Evolutionary conservation across 352 stramenopile species (phyloP).

Genomic region (Vaucheria bursata): DNA sequence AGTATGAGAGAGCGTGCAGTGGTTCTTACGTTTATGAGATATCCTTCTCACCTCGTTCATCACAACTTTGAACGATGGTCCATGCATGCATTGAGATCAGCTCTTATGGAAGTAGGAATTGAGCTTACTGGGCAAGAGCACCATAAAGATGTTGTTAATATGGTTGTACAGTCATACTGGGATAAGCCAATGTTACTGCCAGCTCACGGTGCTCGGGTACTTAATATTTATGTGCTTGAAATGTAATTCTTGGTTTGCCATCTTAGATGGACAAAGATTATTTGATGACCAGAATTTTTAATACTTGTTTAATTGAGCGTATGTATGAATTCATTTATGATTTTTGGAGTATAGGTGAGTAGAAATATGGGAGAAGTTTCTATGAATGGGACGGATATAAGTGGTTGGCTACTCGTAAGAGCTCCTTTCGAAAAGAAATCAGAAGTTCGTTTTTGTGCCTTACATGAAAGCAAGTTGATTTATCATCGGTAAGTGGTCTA

Average conservation of each 20-base stretch:
- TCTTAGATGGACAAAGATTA: neutral
- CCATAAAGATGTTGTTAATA: conserved; percentile 33
- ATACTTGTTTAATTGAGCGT: neutral
- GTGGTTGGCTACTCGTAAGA: conserved; percentile 43
- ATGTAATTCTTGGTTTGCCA: neutral
- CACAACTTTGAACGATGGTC: conserved; percentile 41
- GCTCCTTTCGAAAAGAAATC: conserved; percentile 16
- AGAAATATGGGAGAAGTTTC: conserved; percentile 11
- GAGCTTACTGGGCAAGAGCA: conserved; percentile 34
- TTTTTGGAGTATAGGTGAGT: neutral
- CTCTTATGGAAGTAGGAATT: conserved; percentile 27
- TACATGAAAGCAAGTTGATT: conserved; percentile 41
- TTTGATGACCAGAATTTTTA: neutral
- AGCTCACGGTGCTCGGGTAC: conserved; percentile 18
- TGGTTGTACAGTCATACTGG: conserved; percentile 31
- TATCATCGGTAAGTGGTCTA: conserved; percentile 25
- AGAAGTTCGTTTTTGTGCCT: conserved; percentile 36
- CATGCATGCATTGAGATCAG: conserved; percentile 38
- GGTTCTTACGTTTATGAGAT: conserved; percentile 24
- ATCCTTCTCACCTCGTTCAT: conserved; percentile 24
- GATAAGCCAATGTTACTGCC: conserved; percentile 37
- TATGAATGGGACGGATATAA: conserved; percentile 42
- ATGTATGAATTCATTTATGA: neutral
- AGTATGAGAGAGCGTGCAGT: conserved; percentile 23
- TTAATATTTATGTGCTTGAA: neutral